Evolutionary conservation across 192 early-diverging fungal genomes (phyloP).

Genomic region (Dissophora ornata): DNA sequence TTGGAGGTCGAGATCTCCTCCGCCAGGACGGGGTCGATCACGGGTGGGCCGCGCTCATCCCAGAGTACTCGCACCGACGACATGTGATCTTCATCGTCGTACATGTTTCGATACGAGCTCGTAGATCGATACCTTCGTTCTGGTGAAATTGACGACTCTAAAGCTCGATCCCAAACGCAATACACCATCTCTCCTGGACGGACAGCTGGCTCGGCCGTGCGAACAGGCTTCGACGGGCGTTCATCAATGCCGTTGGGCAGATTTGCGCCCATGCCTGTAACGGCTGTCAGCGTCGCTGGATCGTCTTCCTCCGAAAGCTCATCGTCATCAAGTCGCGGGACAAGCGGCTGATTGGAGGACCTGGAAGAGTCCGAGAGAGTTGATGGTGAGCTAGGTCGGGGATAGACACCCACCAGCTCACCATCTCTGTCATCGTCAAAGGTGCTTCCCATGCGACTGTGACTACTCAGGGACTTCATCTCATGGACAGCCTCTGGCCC

Average conservation of each 20-base stretch:
- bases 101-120: slow-evolving; percentile 15
- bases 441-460: background rate
- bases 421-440: background rate
- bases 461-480: background rate
- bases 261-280: background rate
- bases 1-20: slow-evolving; percentile 15
- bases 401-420: background rate
- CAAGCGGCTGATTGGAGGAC: slow-evolving; percentile 10
- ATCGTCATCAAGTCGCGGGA: slow-evolving; percentile 9
- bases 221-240: background rate
- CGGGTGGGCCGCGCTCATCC: slow-evolving; percentile 24
- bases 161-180: slow-evolving; percentile 24
- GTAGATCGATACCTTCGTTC: background rate
- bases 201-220: slow-evolving; percentile 18
- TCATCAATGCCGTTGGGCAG: background rate
- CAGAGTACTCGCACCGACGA: slow-evolving; percentile 12
- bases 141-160: slow-evolving; percentile 12
- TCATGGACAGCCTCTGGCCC: slow-evolving; percentile 11
- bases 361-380: slow-evolving; percentile 13
- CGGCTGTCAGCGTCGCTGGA: background rate
- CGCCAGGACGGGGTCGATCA: slow-evolving; percentile 27
- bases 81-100: slow-evolving; percentile 9
- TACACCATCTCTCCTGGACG: slow-evolving; percentile 39
- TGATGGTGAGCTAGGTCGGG: slow-evolving; percentile 10
- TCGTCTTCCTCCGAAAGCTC: slow-evolving; percentile 43